Evolutionary conservation across 306 rosid genomes (phyloP).

Genomic region (Castanea crenata): DNA sequence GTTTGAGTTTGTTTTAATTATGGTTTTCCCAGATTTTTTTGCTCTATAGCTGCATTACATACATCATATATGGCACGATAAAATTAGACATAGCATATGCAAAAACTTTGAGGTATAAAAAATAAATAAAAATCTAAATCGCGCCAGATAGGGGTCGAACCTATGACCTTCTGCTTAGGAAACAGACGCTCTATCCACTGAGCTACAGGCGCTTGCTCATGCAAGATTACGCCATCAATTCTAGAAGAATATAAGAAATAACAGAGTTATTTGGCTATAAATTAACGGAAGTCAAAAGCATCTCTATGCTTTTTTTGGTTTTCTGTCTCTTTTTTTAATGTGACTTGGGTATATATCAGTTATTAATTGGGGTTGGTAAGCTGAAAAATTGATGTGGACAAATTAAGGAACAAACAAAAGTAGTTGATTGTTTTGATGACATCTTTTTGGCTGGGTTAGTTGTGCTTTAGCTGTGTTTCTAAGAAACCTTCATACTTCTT

Average conservation of each 20-base stretch:
- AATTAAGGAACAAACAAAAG: neutral
- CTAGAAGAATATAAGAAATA: neutral
- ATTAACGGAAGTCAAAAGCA: neutral
- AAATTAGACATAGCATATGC: neutral
- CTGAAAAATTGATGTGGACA: neutral
- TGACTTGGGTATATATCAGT: no score
- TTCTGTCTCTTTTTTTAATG: neutral
- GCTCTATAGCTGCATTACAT: neutral
- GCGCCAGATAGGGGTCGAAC: slow-evolving; percentile 63
- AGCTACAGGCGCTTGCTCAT: slow-evolving; percentile 47
- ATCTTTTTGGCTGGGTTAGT: neutral
- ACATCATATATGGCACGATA: neutral
- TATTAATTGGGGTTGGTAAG: neutral
- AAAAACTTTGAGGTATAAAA: neutral
- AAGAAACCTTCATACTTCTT: neutral
- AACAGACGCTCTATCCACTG: slow-evolving; percentile 79
- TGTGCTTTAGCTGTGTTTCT: neutral
- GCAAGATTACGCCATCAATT: accelerated
- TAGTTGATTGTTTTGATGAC: neutral
- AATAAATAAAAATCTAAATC: neutral
- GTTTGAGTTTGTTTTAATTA: neutral
- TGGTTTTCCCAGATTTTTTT: neutral
- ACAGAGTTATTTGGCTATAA: neutral
- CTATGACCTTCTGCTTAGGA: slow-evolving; percentile 76
- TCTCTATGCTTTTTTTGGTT: neutral